These are phyloP conservation scores for Entamoeba invadens DNA, from an alignment of 208 protist genomes.

Conservation along the genomic window DNA sequence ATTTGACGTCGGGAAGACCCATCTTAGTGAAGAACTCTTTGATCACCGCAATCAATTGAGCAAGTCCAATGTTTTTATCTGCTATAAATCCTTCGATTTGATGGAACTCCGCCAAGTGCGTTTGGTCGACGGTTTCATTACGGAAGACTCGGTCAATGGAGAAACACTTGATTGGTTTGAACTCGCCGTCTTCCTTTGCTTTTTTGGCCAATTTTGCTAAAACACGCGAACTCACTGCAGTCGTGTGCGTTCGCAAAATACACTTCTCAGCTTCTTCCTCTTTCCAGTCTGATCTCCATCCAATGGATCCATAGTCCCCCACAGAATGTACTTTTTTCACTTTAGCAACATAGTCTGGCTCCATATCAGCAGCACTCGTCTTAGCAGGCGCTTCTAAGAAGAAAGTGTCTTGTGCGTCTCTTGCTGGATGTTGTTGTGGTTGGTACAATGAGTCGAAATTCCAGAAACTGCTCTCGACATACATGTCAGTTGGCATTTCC, in stretches of 20 bases:
- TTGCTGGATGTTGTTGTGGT: slow-evolving; percentile 95
- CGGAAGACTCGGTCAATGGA: slow-evolving; percentile 98
- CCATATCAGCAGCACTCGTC: not conserved
- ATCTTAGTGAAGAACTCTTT: slow-evolving; percentile 83
- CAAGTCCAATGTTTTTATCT: slow-evolving; percentile 80
- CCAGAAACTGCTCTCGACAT: slow-evolving; percentile 97
- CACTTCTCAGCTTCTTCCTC: slow-evolving; percentile 75
- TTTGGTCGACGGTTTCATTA: slow-evolving; percentile 96
- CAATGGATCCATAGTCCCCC: slow-evolving; percentile 57
- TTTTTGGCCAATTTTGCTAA: slow-evolving; percentile 74
- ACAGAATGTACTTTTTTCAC: slow-evolving; percentile 75
- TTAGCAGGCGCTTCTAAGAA: slow-evolving; percentile 60
- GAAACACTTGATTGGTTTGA: slow-evolving; percentile 87
- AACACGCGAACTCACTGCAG: slow-evolving; percentile 81
- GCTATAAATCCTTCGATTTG: slow-evolving; percentile 96
- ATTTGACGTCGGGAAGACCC: slow-evolving; percentile 77
- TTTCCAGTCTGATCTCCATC: slow-evolving; percentile 68
- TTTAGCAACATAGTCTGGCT: slow-evolving; percentile 56
- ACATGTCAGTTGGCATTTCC: slow-evolving; percentile 97
- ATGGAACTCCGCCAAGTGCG: slow-evolving; percentile 98
- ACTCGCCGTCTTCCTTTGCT: slow-evolving; percentile 30
- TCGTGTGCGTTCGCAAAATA: slow-evolving; percentile 98
- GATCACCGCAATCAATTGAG: slow-evolving; percentile 92
- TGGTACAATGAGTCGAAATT: slow-evolving; percentile 99
- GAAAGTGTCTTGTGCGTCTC: slow-evolving; percentile 99